Evolutionary conservation across 176 grass and related monocot genomes (phyloP), one percentile per base, ranked within the genome.

Genomic region (Ampelocalamus luodianensis): DNA sequence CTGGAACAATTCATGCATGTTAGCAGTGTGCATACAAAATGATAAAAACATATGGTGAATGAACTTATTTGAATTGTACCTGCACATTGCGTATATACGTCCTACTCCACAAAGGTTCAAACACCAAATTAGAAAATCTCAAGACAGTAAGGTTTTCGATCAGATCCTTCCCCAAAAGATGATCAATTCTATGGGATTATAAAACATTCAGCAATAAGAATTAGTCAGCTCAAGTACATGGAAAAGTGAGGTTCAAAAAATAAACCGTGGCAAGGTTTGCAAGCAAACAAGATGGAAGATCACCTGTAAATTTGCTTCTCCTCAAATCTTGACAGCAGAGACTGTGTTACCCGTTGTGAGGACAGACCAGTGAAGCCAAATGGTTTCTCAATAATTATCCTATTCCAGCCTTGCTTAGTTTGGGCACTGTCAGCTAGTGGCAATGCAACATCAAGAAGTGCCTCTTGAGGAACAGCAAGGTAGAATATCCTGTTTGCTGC

Each of bases 61-160:
- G 15, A 72, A 29, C 10, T 62, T 63, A 45, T 67, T 75, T 68
- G 48, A 71, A 80, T 27, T 60, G 46, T 93, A 98, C 93, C 90
- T 98, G 96, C 44, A 98, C 96, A 87, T 95, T 98, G 22, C 86
- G 76, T 74, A 95, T 93, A 63, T 98, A 95, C 10, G 77, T 95
- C 45, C 93, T 88, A 81, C 91, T 90, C 96, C 96, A 98, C 66
- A 98, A 87, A 65, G 96, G 96, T 82, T 98, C 96, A 76, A 98
- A 98, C 36, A 98, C 89, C 83, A 98, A 91, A 88, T 98, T 98
- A 77, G 96, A 95, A 80, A 98, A 98, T 78, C 96, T 93, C 80
- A 98, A 81, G 68, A 98, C 93, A 44, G 95, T 98, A 50, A 98
- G 78, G 71, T 98, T 98, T 86, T 98, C 95, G 29, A 98, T 98